Conservation (phyloP, 192 early-diverging fungal species). For the Umbelopsis ramanniana region DNA sequence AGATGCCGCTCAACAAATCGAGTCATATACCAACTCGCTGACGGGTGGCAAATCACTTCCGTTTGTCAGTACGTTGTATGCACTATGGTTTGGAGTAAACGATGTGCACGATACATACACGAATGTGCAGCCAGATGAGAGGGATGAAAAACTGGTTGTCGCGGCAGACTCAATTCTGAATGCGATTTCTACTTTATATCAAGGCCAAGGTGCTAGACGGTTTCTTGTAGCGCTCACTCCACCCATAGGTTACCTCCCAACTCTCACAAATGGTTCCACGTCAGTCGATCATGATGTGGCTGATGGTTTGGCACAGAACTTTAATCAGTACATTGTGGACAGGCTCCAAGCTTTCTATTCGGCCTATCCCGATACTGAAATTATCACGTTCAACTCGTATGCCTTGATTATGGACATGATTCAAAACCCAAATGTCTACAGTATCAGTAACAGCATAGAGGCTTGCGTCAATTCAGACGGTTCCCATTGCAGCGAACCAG, state of each 20-base stretch:
- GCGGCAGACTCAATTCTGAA: background rate
- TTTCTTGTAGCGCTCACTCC: background rate
- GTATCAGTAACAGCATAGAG: background rate
- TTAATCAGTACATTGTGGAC: background rate
- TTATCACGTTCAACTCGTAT: slow-evolving; percentile 5
- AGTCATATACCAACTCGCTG: background rate
- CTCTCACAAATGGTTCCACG: slow-evolving; percentile 3
- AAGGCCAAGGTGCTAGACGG: background rate
- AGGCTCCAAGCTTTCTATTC: background rate
- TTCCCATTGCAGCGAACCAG: background rate
- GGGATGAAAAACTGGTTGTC: background rate
- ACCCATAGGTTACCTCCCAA: slow-evolving; percentile 12
- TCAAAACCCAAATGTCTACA: background rate
- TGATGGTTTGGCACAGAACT: background rate
- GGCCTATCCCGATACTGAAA: background rate
- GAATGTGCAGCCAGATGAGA: background rate
- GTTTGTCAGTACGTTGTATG: background rate
- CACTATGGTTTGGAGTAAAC: background rate
- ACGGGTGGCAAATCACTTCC: background rate
- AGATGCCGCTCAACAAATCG: background rate
- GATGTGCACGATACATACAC: slow-evolving; percentile 16
- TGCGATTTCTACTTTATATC: background rate
- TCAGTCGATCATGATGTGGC: background rate
- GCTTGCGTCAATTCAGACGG: background rate
- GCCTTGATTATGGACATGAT: background rate